Evolutionary conservation across 2,329 filamentous ascomycete genomes (phyloP).

Genomic region (Aspergillus fijiensis): DNA sequence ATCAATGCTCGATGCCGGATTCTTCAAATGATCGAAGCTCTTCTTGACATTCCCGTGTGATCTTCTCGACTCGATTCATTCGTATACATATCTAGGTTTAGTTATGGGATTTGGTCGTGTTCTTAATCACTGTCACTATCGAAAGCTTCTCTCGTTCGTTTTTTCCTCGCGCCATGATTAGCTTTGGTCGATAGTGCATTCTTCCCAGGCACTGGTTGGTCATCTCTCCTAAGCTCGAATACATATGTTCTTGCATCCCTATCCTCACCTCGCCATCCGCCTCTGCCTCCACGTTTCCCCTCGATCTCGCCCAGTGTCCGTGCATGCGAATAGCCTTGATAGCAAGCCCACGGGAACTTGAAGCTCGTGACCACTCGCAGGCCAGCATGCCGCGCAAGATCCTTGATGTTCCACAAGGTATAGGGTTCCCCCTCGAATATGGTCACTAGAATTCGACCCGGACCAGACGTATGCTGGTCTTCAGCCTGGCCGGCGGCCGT

Average conservation of each 20-base stretch:
- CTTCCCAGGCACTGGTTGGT: constrained; percentile 14
- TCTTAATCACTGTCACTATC: constrained; percentile 26
- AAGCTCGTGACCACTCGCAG: constrained; percentile 49
- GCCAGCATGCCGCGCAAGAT: constrained; percentile 72
- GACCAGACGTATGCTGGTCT: constrained; percentile 26
- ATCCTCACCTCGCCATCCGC: constrained; percentile 50
- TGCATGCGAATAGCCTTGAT: constrained; percentile 50
- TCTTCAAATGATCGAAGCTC: neutral
- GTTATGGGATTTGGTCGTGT: neutral
- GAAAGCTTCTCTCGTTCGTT: constrained; percentile 33
- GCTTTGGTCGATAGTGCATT: constrained; percentile 1
- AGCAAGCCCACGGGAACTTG: constrained; percentile 48
- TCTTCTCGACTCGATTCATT: neutral
- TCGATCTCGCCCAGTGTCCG: constrained; percentile 48
- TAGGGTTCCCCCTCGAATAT: constrained; percentile 94
- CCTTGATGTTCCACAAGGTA: constrained; percentile 89
- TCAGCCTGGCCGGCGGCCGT: constrained; percentile 7
- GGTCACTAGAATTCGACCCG: constrained; percentile 71
- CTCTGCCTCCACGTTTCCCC: constrained; percentile 38
- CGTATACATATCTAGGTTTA: neutral
- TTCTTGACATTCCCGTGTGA: neutral
- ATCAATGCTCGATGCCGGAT: neutral
- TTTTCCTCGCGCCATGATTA: constrained; percentile 33
- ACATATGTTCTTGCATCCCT: constrained; percentile 49
- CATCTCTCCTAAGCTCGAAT: constrained; percentile 43